These are phyloP conservation scores for Miscanthus lutarioriparius DNA, from an alignment of 176 grass and related monocot species.

Conservation along the genomic window DNA sequence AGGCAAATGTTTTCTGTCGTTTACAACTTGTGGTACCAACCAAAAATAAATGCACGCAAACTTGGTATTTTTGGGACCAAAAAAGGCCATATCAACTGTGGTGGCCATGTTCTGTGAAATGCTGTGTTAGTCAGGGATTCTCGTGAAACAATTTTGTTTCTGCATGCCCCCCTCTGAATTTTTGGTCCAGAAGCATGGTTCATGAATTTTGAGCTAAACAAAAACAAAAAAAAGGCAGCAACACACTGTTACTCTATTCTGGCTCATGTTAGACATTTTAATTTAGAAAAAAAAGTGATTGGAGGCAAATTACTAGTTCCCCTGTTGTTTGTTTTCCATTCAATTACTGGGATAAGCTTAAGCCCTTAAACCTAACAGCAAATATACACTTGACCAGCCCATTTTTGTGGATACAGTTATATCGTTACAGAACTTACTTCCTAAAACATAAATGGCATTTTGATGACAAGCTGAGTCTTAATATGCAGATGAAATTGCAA, in stretches of 20 bases:
- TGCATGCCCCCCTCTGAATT: not conserved
- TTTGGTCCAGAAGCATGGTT: not conserved
- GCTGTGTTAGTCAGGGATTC: not conserved
- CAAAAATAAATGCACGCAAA: not conserved
- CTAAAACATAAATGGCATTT: not conserved
- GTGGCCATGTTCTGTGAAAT: not conserved
- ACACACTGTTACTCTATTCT: not conserved
- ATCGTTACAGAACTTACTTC: not conserved
- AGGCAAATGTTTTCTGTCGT: not conserved
- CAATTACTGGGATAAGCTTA: not conserved
- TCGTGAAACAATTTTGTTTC: conserved; percentile 1
- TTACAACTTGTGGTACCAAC: not conserved
- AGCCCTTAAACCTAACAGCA: not conserved
- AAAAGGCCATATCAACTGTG: not conserved
- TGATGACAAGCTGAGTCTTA: not conserved
- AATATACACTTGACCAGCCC: not conserved
- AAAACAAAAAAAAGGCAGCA: not conserved
- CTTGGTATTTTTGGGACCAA: not conserved
- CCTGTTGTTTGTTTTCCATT: not conserved
- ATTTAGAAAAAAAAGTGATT: not conserved
- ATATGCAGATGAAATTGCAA: conserved; percentile 72
- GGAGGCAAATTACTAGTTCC: not conserved
- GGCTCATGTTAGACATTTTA: not conserved
- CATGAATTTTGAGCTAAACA: not conserved
- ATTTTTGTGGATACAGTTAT: not conserved